Conservation (phyloP, 140 eudicot genomes). For the Anethum foeniculum region DNA sequence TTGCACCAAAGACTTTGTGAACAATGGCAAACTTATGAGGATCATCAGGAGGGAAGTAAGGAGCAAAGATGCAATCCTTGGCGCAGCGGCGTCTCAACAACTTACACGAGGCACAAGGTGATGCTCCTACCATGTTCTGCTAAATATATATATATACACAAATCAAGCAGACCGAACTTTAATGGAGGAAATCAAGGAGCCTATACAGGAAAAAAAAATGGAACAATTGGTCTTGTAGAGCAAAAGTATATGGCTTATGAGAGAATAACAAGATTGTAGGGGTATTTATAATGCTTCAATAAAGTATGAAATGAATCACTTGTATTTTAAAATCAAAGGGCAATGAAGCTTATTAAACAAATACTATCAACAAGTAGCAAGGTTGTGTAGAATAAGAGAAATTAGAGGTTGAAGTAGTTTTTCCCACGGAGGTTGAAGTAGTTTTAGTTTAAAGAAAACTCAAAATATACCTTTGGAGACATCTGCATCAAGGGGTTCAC, state of each 20-base stretch:
- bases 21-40: slow-evolving; percentile 95
- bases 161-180: not conserved
- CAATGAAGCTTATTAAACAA: slow-evolving; percentile 21
- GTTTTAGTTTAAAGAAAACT: slow-evolving; percentile 30
- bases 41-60: slow-evolving; percentile 90
- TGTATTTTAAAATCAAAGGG: not conserved
- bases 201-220: slow-evolving; percentile 6
- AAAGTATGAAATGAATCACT: slow-evolving; percentile 29
- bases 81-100: slow-evolving; percentile 80
- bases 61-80: slow-evolving; percentile 84
- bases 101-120: slow-evolving; percentile 99
- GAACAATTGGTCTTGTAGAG: slow-evolving; percentile 8
- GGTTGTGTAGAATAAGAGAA: slow-evolving; percentile 19
- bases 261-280: slow-evolving; percentile 38
- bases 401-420: slow-evolving; percentile 8
- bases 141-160: not conserved
- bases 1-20: slow-evolving; percentile 96
- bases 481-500: not conserved
- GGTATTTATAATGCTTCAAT: slow-evolving; percentile 39
- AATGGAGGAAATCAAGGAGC: slow-evolving; percentile 13
- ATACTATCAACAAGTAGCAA: not conserved
- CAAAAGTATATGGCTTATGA: slow-evolving; percentile 33
- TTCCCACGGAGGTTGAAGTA: slow-evolving; percentile 4
- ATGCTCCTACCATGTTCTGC: slow-evolving; percentile 55
- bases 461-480: not conserved